Percentiles rank a stretch among this genome's conserved stretches.
phyloP scores from a whole-genome alignment of 2,329 filamentous ascomycete genomes.

The Sporothrix phasma region DNA sequence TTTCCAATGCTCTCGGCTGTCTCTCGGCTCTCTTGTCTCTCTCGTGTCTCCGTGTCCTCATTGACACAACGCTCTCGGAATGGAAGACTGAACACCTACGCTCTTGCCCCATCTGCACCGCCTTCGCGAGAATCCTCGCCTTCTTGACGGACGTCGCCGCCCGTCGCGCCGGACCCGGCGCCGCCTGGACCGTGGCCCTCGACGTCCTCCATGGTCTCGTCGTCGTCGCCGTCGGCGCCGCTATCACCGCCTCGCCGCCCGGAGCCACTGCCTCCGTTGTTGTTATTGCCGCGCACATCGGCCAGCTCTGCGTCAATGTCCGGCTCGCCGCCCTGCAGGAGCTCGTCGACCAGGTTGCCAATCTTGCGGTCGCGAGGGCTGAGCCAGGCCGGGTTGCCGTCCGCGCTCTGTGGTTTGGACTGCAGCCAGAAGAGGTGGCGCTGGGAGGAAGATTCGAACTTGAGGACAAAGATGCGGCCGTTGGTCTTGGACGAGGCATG shows the following conservation, averaged over 20 bases:
- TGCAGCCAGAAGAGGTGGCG: constrained; percentile 95
- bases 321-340: constrained; percentile 83
- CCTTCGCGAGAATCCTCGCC: constrained; percentile 82
- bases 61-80: constrained; percentile 12
- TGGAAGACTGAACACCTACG: constrained; percentile 66
- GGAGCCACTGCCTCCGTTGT: constrained; percentile 24
- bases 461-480: constrained; percentile 85
- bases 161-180: constrained; percentile 76
- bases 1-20: not conserved
- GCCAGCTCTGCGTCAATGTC: constrained; percentile 66
- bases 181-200: constrained; percentile 66
- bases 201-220: constrained; percentile 71
- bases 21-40: not conserved
- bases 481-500: constrained; percentile 58
- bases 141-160: constrained; percentile 84
- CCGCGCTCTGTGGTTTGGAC: constrained; percentile 67
- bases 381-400: constrained; percentile 64
- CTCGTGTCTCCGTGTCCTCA: not conserved
- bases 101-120: constrained; percentile 93
- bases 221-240: constrained; percentile 34
- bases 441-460: constrained; percentile 86
- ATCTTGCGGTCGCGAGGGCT: constrained; percentile 79
- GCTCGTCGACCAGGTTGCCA: constrained; percentile 71
- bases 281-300: constrained; percentile 41
- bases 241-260: constrained; percentile 22